These are phyloP conservation scores for Wickerhamiella siamensis DNA, from an alignment of 805 yeast genomes.

Conservation along the genomic window DNA sequence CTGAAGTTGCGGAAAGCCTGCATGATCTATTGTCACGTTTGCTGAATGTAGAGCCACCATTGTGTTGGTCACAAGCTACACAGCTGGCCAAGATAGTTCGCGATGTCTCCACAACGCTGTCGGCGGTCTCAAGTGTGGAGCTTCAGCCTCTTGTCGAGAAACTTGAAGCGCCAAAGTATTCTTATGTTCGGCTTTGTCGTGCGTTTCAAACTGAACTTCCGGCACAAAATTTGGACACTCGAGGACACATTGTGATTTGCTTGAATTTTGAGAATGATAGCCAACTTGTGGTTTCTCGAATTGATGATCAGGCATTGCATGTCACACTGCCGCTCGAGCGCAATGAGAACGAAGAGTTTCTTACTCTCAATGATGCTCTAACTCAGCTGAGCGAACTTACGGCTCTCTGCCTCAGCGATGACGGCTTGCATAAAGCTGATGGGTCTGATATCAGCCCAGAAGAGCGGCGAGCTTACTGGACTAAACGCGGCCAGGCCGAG, in stretches of 20 bases:
- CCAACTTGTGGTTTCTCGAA: neutral
- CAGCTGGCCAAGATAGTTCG: neutral
- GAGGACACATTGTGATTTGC: neutral
- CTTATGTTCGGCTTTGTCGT: constrained; percentile 1
- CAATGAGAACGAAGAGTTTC: neutral
- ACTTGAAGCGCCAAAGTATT: neutral
- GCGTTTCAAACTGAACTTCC: too few species aligned
- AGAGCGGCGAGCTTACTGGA: constrained; percentile 51
- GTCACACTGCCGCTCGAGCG: neutral
- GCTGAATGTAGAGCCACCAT: neutral
- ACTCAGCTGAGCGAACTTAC: neutral
- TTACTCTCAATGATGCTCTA: neutral
- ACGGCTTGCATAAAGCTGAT: constrained; percentile 1
- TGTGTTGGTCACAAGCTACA: neutral
- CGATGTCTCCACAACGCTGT: neutral
- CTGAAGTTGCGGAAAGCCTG: too few species aligned
- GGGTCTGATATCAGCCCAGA: neutral
- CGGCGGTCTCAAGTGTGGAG: neutral
- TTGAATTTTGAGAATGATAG: neutral
- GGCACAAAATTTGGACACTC: neutral
- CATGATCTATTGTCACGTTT: too few species aligned
- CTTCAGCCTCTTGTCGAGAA: too few species aligned
- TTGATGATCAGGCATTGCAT: neutral
- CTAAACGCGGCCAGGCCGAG: constrained; percentile 47
- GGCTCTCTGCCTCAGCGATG: neutral